phyloP scores from a whole-genome alignment of 1,284 basidiomycete genomes.

The Boletellus deceptivus region DNA sequence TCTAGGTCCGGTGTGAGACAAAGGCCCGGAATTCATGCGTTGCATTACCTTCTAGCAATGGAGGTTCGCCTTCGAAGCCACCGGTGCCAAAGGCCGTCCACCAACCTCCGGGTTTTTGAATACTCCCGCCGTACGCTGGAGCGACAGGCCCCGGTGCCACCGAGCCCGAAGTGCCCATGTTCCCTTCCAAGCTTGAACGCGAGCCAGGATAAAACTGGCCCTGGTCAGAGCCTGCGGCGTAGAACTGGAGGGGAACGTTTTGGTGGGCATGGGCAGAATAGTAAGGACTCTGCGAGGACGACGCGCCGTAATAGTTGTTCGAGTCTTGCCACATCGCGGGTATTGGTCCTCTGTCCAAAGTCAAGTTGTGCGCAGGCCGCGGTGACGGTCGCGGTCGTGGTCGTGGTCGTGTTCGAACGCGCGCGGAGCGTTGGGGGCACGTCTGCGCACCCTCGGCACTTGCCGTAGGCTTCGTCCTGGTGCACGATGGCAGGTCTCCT shows the following conservation, averaged over 20 bases:
- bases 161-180: constrained; percentile 55
- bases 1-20: constrained; percentile 49
- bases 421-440: background rate
- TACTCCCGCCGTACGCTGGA: constrained; percentile 65
- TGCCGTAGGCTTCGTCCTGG: constrained; percentile 28
- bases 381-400: constrained; percentile 13
- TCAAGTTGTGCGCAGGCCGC: constrained; percentile 2
- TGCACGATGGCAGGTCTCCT: constrained; percentile 52
- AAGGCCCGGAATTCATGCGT: background rate
- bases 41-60: constrained; percentile 80
- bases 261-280: constrained; percentile 50
- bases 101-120: constrained; percentile 70
- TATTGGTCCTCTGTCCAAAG: background rate
- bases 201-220: constrained; percentile 65
- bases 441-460: constrained; percentile 17
- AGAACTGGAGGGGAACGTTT: constrained; percentile 72
- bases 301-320: constrained; percentile 46
- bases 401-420: constrained; percentile 10
- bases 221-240: constrained; percentile 52
- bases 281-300: constrained; percentile 56
- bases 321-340: constrained; percentile 69
- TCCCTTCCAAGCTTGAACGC: constrained; percentile 71
- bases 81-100: constrained; percentile 96
- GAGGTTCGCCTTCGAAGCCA: constrained; percentile 93
- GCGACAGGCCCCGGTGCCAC: constrained; percentile 46